phyloP scores from a whole-genome alignment of 768 basidiomycete genomes.

The Myochromella boudieri region DNA sequence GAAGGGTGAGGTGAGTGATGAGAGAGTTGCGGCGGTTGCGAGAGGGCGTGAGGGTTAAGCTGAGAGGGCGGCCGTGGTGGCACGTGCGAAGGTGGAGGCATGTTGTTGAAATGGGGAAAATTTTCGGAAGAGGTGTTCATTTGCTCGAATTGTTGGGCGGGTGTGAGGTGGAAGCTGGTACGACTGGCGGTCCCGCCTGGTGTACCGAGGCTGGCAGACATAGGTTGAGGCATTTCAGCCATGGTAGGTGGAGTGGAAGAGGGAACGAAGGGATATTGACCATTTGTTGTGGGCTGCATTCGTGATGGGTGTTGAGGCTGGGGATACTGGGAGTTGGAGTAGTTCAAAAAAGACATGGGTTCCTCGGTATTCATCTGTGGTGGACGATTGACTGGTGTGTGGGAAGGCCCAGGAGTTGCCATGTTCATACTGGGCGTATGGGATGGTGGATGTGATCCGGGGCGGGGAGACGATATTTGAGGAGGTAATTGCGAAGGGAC shows the following conservation, averaged over 20 bases:
- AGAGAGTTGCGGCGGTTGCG: conserved; percentile 27
- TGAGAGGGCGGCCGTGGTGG: conserved; percentile 46
- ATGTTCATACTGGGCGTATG: conserved; percentile 43
- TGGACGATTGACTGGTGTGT: conserved; percentile 37
- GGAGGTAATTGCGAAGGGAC: conserved; percentile 37
- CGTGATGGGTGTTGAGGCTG: conserved; percentile 32
- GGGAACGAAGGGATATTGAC: conserved; percentile 42
- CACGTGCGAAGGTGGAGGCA: conserved; percentile 31
- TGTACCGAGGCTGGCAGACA: conserved; percentile 33
- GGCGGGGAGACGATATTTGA: conserved; percentile 41
- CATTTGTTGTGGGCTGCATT: conserved; percentile 23
- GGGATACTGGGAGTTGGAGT: conserved; percentile 32
- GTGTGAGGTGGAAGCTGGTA: conserved; percentile 50
- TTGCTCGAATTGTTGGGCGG: conserved; percentile 63
- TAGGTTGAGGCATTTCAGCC: conserved; percentile 44
- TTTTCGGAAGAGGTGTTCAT: conserved; percentile 38
- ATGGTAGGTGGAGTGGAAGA: conserved; percentile 51
- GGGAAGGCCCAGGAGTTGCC: conserved; percentile 35
- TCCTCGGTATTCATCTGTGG: conserved; percentile 50
- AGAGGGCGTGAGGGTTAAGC: conserved; percentile 30
- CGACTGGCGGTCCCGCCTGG: conserved; percentile 41
- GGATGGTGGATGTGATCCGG: conserved; percentile 33
- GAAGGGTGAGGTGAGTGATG: conserved; percentile 44
- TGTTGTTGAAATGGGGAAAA: conserved; percentile 32
- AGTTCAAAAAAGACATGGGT: conserved; percentile 41